Evolutionary conservation across 2,329 filamentous ascomycete species (phyloP).

Genomic region (Colletotrichum sp.): DNA sequence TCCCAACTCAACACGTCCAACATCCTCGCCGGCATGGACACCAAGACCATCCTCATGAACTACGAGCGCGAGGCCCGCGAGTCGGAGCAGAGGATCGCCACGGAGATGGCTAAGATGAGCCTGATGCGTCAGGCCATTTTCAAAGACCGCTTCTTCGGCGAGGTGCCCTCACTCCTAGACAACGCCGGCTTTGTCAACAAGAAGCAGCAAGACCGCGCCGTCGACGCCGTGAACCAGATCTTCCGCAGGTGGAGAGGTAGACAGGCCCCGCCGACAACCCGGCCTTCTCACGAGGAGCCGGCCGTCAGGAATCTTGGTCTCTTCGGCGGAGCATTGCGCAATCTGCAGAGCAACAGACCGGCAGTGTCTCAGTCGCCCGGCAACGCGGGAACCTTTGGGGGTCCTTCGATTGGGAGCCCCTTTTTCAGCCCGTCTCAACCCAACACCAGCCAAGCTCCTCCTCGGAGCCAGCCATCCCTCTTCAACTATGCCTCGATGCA

Average conservation of each 20-base stretch:
- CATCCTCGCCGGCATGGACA: background rate
- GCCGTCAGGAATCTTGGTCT: background rate
- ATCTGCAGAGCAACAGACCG: background rate
- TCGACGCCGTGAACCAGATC: background rate
- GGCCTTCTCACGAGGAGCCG: background rate
- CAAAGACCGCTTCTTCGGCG: background rate
- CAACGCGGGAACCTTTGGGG: fast-evolving
- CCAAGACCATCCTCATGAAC: background rate
- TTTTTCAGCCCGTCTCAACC: background rate
- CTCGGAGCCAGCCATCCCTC: background rate
- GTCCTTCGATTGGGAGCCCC: background rate
- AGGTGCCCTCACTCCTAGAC: background rate
- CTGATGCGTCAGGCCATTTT: constrained; percentile 4
- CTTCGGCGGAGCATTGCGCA: background rate
- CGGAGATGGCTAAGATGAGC: background rate
- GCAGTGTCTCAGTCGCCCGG: background rate
- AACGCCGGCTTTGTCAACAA: background rate
- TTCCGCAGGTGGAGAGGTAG: background rate
- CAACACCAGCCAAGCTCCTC: background rate
- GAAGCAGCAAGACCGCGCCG: background rate
- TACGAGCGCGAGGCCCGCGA: constrained; percentile 6
- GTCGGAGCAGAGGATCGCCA: constrained; percentile 1
- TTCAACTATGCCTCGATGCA: background rate
- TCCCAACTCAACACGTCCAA: background rate
- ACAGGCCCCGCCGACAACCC: background rate